A percentile compares a stretch with the other conserved stretches of the same genome.
Conservation (phyloP, 2,329 filamentous ascomycete genomes). For the Colletotrichum lupini region DNA sequence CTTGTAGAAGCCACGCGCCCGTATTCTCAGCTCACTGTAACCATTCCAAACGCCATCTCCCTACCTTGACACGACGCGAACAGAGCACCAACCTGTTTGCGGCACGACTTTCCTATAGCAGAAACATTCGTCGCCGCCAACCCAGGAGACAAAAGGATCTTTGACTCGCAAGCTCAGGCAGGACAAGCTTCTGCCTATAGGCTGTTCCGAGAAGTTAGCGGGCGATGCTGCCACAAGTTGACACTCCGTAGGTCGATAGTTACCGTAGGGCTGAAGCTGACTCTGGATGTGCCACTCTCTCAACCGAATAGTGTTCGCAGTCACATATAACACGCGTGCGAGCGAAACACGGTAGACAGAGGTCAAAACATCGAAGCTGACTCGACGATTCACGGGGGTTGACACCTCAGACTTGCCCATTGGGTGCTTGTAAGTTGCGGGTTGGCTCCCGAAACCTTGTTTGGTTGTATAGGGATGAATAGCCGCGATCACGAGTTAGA, state of each 20-base stretch:
- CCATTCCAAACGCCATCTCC: not conserved
- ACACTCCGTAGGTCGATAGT: not conserved
- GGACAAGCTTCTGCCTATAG: not conserved
- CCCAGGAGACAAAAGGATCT: not conserved
- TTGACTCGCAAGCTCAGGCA: not conserved
- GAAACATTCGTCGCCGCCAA: not conserved
- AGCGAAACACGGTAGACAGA: not conserved
- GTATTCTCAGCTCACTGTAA: not conserved
- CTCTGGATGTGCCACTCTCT: not conserved
- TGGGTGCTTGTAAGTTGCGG: not conserved
- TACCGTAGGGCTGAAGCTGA: not conserved
- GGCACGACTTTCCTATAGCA: not conserved
- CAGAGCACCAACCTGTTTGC: not conserved
- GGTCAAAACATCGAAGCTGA: not conserved
- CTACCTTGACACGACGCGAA: not conserved
- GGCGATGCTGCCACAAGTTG: not conserved
- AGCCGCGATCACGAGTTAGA: not conserved
- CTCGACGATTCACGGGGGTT: not conserved
- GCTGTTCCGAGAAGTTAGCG: not conserved
- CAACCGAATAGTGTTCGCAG: not conserved
- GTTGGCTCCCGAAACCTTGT: not conserved
- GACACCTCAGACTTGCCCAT: not conserved
- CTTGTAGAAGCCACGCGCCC: not conserved
- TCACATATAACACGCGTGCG: not conserved
- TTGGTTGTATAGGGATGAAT: not conserved